phyloP scores from a whole-genome alignment of 805 yeast genomes.

The Candida wancherniae region DNA sequence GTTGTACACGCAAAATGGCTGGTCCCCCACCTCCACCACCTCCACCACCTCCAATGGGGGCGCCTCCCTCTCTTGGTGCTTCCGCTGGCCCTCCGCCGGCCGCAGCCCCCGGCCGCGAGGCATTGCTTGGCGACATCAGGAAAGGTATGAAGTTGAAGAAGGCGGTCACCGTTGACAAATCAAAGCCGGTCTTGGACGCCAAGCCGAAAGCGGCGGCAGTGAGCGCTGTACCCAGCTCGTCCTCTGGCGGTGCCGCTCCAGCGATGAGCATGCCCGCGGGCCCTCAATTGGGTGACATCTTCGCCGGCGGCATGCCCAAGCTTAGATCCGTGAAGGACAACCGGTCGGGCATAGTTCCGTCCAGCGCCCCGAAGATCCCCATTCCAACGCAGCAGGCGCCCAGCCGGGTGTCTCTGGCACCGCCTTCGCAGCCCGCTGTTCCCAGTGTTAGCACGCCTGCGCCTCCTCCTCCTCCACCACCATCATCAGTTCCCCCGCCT shows the following conservation, averaged over 20 bases:
- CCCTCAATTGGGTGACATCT: slow-evolving; percentile 60
- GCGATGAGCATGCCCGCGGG: slow-evolving; percentile 23
- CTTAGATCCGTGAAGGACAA: slow-evolving; percentile 41
- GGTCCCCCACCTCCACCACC: slow-evolving; percentile 41
- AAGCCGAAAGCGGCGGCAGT: no score
- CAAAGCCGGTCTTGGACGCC: slow-evolving; percentile 54
- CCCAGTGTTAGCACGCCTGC: slow-evolving; percentile 12
- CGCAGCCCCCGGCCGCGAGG: slow-evolving; percentile 32
- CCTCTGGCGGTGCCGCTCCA: slow-evolving; percentile 16
- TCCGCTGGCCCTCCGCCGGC: slow-evolving; percentile 20
- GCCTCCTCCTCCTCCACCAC: slow-evolving; percentile 14
- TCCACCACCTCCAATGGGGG: slow-evolving; percentile 25
- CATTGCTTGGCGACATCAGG: slow-evolving; percentile 75
- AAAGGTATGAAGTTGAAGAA: slow-evolving; percentile 45
- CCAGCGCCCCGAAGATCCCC: slow-evolving; percentile 38
- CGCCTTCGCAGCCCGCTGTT: slow-evolving; percentile 7
- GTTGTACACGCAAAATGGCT: slow-evolving; percentile 33
- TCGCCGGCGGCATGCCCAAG: slow-evolving; percentile 79
- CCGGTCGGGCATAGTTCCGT: slow-evolving; percentile 32
- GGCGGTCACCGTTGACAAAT: slow-evolving; percentile 41
- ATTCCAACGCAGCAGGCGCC: slow-evolving; percentile 5
- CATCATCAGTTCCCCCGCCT: slow-evolving; percentile 18
- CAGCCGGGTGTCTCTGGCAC: slow-evolving; percentile 2
- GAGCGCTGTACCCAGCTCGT: no score
- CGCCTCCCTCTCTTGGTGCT: slow-evolving; percentile 14